Conservation (phyloP, 768 basidiomycete species). For the Dioszegia crocea region DNA sequence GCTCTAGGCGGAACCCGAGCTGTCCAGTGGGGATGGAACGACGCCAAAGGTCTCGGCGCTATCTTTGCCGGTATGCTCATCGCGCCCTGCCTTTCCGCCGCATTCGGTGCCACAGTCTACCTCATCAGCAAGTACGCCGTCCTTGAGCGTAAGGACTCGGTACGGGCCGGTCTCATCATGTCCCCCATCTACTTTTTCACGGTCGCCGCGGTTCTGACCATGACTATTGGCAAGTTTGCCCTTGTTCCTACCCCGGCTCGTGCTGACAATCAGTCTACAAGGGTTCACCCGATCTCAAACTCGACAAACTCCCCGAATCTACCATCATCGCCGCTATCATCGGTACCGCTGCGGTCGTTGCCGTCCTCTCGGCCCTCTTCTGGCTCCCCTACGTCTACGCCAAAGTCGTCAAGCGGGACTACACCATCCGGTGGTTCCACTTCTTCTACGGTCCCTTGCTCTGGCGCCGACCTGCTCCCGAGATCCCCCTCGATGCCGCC, state of each 20-base stretch:
- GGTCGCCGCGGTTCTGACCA: slow-evolving; percentile 49
- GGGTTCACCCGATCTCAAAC: slow-evolving; percentile 51
- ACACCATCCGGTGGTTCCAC: slow-evolving; percentile 52
- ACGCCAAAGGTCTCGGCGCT: slow-evolving; percentile 49
- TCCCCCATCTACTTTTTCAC: slow-evolving; percentile 47
- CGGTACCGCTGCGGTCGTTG: slow-evolving; percentile 47
- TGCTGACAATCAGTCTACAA: slow-evolving; percentile 51
- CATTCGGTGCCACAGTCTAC: slow-evolving; percentile 49
- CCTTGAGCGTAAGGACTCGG: slow-evolving; percentile 46
- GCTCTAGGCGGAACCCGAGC: slow-evolving; percentile 47
- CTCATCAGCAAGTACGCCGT: slow-evolving; percentile 49
- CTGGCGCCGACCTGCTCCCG: slow-evolving; percentile 49
- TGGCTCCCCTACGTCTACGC: slow-evolving; percentile 52
- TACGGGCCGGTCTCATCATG: slow-evolving; percentile 42
- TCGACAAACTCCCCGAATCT: slow-evolving; percentile 41
- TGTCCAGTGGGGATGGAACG: slow-evolving; percentile 54
- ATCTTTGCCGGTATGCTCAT: slow-evolving; percentile 50
- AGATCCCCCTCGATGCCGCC: slow-evolving; percentile 30
- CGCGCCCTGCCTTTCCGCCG: slow-evolving; percentile 47
- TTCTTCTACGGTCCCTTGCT: slow-evolving; percentile 53
- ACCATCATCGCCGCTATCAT: slow-evolving; percentile 50
- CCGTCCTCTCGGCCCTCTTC: slow-evolving; percentile 49
- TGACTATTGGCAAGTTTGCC: slow-evolving; percentile 45
- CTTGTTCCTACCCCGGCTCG: too few species aligned
- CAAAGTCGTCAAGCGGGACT: slow-evolving; percentile 52